Percentiles rank a stretch among this genome's conserved stretches.
phyloP scores from a whole-genome alignment of 352 stramenopile species.

The Globisporangium nunn region DNA sequence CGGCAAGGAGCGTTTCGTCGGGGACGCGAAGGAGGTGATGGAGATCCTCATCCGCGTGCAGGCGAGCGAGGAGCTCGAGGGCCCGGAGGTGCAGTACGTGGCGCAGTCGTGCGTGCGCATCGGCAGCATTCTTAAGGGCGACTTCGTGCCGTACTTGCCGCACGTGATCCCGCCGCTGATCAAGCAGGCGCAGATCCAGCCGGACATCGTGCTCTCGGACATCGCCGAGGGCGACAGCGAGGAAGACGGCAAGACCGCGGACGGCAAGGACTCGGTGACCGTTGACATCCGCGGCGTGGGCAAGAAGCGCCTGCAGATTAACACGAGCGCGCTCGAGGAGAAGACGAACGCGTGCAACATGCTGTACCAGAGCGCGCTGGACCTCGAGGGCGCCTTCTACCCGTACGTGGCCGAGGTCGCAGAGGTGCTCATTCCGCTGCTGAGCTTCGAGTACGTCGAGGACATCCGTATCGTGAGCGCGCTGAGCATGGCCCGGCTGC shows the following conservation, averaged over 20 bases:
- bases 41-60: slow-evolving; percentile 79
- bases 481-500: slow-evolving; percentile 68
- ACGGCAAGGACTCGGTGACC: slow-evolving; percentile 68
- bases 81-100: slow-evolving; percentile 80
- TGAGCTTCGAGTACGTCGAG: slow-evolving; percentile 82
- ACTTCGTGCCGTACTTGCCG: slow-evolving; percentile 84
- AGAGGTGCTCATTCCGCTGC: slow-evolving; percentile 65
- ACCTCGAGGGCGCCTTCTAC: slow-evolving; percentile 78
- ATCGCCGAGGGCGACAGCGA: slow-evolving; percentile 46
- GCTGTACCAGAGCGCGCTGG: slow-evolving; percentile 81
- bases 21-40: slow-evolving; percentile 82
- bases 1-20: slow-evolving; percentile 75
- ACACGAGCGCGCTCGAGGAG: slow-evolving; percentile 80
- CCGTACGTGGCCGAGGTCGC: slow-evolving; percentile 76
- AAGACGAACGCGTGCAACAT: slow-evolving; percentile 88
- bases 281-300: slow-evolving; percentile 71
- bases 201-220: slow-evolving; percentile 75
- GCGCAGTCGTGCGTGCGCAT: slow-evolving; percentile 84
- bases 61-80: slow-evolving; percentile 58
- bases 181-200: slow-evolving; percentile 73
- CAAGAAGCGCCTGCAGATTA: slow-evolving; percentile 83
- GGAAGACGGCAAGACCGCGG: slow-evolving; percentile 43
- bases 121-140: slow-evolving; percentile 77
- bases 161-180: slow-evolving; percentile 80
- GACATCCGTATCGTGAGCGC: slow-evolving; percentile 77